Conservation (phyloP, 768 basidiomycete genomes). For the Jaapia argillacea region DNA sequence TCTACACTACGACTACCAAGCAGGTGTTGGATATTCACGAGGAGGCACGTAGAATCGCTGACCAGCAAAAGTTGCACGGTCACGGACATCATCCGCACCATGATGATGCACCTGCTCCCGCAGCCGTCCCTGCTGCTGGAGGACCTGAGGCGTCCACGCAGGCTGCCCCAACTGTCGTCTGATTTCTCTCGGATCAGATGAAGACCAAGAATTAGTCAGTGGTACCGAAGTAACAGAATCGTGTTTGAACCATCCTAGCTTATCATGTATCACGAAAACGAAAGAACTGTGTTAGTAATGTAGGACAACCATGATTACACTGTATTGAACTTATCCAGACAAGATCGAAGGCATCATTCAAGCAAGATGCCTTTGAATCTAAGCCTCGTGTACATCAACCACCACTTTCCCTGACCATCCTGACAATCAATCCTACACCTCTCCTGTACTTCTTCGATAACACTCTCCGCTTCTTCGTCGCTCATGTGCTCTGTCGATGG, state of each 20-base stretch:
- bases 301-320: too few species aligned
- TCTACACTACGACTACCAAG: conserved; percentile 86
- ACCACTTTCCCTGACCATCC: conserved; percentile 54
- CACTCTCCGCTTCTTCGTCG: conserved; percentile 43
- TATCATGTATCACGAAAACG: too few species aligned
- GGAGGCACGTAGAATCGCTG: conserved; percentile 78
- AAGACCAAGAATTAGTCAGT: too few species aligned
- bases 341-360: too few species aligned
- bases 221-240: too few species aligned
- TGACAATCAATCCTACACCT: conserved; percentile 44
- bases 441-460: conserved; percentile 55
- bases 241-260: too few species aligned
- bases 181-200: too few species aligned
- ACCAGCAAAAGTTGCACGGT: conserved; percentile 35
- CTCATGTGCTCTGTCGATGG: conserved; percentile 23
- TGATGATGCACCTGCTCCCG: not conserved
- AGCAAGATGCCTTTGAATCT: not conserved
- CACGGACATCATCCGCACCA: too few species aligned
- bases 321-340: too few species aligned
- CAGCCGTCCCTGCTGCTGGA: not conserved
- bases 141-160: not conserved
- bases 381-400: conserved; percentile 64
- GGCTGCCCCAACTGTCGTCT: too few species aligned
- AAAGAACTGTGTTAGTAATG: too few species aligned
- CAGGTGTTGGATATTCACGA: conserved; percentile 89